These are phyloP conservation scores for Hyaloperonospora brassicae DNA, from an alignment of 352 stramenopile species.

Conservation along the genomic window DNA sequence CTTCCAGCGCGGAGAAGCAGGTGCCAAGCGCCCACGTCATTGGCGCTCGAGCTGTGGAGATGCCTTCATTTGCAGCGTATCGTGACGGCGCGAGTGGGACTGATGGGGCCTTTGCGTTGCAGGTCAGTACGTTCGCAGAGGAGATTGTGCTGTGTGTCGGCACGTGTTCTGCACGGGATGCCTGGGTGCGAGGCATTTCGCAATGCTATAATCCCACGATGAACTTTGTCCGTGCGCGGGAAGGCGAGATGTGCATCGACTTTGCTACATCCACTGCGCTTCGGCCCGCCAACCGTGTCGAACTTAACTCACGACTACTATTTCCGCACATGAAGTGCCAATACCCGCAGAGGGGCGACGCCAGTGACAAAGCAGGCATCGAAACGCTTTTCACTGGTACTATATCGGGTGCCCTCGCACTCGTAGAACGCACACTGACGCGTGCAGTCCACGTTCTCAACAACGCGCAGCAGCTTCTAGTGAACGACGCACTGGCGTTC, in stretches of 20 bases:
- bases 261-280: slow-evolving; percentile 31
- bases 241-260: slow-evolving; percentile 36
- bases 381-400: slow-evolving; percentile 9
- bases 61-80: slow-evolving; percentile 22
- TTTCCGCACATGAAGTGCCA: slow-evolving; percentile 33
- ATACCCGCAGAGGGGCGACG: background rate
- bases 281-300: slow-evolving; percentile 40
- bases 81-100: slow-evolving; percentile 2
- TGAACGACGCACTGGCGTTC: slow-evolving; percentile 54
- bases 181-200: slow-evolving; percentile 55
- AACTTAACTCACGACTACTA: slow-evolving; percentile 55
- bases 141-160: slow-evolving; percentile 68
- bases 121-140: slow-evolving; percentile 67
- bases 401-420: slow-evolving; percentile 13
- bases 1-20: slow-evolving; percentile 43
- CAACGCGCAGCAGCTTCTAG: slow-evolving; percentile 29
- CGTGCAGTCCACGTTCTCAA: slow-evolving; percentile 35
- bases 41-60: slow-evolving; percentile 29
- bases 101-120: slow-evolving; percentile 41
- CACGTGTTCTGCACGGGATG: slow-evolving; percentile 46
- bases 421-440: slow-evolving; percentile 25
- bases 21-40: slow-evolving; percentile 43
- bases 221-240: slow-evolving; percentile 38
- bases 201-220: slow-evolving; percentile 42
- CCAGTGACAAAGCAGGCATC: background rate